Percentiles rank a stretch among this genome's conserved stretches.
These are phyloP conservation scores for Dioscorea dumetorum DNA, from an alignment of 106 monocot species.

Conservation along the genomic window DNA sequence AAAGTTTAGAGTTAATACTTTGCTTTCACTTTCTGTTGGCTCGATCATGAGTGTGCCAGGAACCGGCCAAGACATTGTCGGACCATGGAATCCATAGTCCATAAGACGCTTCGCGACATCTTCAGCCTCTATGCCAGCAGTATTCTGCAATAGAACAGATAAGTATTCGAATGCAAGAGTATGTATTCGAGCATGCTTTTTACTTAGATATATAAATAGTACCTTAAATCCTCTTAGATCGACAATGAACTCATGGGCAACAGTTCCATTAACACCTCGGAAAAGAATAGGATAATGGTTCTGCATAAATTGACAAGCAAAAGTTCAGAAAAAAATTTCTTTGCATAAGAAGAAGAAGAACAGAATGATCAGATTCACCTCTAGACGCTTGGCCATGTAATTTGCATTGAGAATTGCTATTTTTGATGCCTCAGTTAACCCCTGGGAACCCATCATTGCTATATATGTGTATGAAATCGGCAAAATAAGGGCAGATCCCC, in stretches of 20 bases:
- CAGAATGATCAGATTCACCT: constrained; percentile 33
- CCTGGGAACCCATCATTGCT: constrained; percentile 99
- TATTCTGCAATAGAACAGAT: constrained; percentile 32
- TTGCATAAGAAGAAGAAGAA: too few relatives aligned
- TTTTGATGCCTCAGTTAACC: constrained; percentile 97
- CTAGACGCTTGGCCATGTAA: constrained; percentile 98
- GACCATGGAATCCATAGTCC: constrained; percentile 96
- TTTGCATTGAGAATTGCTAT: constrained; percentile 96
- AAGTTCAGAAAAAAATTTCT: background rate
- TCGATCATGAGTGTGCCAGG: constrained; percentile 99
- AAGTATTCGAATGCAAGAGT: too few relatives aligned
- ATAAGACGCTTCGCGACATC: constrained; percentile 97
- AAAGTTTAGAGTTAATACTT: constrained; percentile 30
- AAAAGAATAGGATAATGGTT: constrained; percentile 89
- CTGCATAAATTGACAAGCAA: constrained; percentile 31
- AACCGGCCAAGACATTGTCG: constrained; percentile 99
- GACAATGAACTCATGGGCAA: constrained; percentile 96
- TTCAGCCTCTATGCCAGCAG: constrained; percentile 97
- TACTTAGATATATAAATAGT: too few relatives aligned
- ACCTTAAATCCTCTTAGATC: constrained; percentile 98
- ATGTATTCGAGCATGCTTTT: too few relatives aligned
- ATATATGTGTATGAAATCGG: constrained; percentile 95
- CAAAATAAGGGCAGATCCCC: constrained; percentile 96
- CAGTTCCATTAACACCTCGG: constrained; percentile 96
- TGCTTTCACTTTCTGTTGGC: constrained; percentile 99